phyloP scores from a whole-genome alignment of 1,284 basidiomycete genomes.

The Trichosporon asahii region DNA sequence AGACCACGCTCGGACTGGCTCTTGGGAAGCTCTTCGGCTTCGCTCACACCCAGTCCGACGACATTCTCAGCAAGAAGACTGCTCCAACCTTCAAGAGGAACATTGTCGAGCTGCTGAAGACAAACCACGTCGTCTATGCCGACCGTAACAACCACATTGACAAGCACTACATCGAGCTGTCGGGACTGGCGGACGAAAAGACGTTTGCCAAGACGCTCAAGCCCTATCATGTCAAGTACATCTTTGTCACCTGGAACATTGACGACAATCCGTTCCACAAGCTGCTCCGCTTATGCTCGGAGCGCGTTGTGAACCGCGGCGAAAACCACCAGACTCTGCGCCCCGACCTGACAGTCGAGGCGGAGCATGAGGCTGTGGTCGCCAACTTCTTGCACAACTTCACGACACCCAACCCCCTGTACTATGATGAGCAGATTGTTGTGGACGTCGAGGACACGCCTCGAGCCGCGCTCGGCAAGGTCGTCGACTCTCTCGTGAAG shows the following conservation, averaged over 20 bases:
- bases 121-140: constrained; percentile 75
- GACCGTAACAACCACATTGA: constrained; percentile 87
- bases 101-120: constrained; percentile 62
- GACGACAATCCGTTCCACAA: constrained; percentile 57
- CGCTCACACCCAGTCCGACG: constrained; percentile 88
- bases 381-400: constrained; percentile 69
- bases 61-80: constrained; percentile 74
- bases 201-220: constrained; percentile 27
- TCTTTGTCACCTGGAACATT: constrained; percentile 75
- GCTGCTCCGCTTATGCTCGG: constrained; percentile 69
- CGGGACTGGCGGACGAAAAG: constrained; percentile 53
- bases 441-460: constrained; percentile 62
- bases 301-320: constrained; percentile 70
- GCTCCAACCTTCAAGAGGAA: constrained; percentile 74
- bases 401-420: constrained; percentile 63
- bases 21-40: constrained; percentile 74
- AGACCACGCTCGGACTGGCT: constrained; percentile 81
- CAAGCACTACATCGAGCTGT: constrained; percentile 70
- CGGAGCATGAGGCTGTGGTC: constrained; percentile 73
- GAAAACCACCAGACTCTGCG: constrained; percentile 77
- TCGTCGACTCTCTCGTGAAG: constrained; percentile 60
- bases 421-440: constrained; percentile 66
- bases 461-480: constrained; percentile 59
- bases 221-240: constrained; percentile 58
- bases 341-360: constrained; percentile 57